Conservation (phyloP, 2,329 filamentous ascomycete genomes). For the Cadophora malorum region DNA sequence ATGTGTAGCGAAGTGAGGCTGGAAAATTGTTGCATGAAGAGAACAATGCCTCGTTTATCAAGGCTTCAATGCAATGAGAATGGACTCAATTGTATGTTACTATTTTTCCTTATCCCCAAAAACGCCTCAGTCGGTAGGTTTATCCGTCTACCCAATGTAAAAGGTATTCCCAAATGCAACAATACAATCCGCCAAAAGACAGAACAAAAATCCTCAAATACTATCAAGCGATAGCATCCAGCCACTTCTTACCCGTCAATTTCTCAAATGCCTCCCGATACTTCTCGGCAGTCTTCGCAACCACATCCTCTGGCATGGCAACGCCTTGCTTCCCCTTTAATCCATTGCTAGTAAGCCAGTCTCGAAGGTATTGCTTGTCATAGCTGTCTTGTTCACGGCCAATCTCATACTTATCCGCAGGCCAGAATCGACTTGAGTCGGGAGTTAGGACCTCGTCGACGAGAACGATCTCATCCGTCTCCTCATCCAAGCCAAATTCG, state of each 20-base stretch:
- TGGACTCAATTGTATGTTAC: no score
- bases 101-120: no score
- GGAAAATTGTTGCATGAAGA: no score
- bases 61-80: no score
- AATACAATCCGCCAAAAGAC: no score
- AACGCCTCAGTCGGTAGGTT: no score
- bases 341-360: conserved; percentile 78
- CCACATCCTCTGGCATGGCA: conserved; percentile 73
- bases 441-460: conserved; percentile 80
- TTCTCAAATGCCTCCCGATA: conserved; percentile 79
- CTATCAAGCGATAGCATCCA: conserved; percentile 30
- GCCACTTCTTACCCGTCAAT: conserved; percentile 63
- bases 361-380: conserved; percentile 84
- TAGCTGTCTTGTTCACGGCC: conserved; percentile 82
- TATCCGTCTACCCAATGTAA: no score
- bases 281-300: conserved; percentile 70
- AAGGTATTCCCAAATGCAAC: no score
- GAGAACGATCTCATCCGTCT: conserved; percentile 67
- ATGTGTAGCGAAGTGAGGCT: no score
- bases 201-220: not conserved
- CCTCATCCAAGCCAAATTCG: conserved; percentile 70
- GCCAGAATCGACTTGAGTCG: conserved; percentile 88
- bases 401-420: conserved; percentile 71
- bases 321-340: conserved; percentile 79
- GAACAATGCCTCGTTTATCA: no score